Conservation (phyloP, 805 yeast species). For the Myxozyma lipomycoides region DNA sequence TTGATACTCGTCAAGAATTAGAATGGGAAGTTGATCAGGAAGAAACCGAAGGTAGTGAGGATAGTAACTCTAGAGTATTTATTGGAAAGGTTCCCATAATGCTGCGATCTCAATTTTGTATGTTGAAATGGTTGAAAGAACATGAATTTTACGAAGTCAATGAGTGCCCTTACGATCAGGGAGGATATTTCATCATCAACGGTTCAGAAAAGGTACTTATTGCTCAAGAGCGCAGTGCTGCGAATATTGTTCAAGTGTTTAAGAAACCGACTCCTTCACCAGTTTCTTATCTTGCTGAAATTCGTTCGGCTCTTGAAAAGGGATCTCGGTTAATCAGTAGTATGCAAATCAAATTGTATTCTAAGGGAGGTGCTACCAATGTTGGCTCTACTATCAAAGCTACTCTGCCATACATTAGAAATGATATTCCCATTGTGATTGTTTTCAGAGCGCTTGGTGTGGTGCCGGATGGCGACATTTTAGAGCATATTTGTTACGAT, state of each 20-base stretch:
- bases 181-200: constrained; percentile 96
- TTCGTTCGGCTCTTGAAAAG: constrained; percentile 92
- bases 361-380: constrained; percentile 64
- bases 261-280: constrained; percentile 97
- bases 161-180: constrained; percentile 99
- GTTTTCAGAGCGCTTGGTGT: constrained; percentile 97
- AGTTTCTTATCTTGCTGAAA: constrained; percentile 91
- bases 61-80: constrained; percentile 73
- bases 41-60: constrained; percentile 53
- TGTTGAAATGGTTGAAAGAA: constrained; percentile 82
- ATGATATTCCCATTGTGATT: constrained; percentile 94
- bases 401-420: constrained; percentile 91
- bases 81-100: constrained; percentile 97
- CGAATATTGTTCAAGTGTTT: constrained; percentile 97
- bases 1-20: constrained; percentile 48
- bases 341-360: constrained; percentile 87
- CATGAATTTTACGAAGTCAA: constrained; percentile 91
- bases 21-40: constrained; percentile 56
- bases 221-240: constrained; percentile 98
- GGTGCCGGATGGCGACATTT: constrained; percentile 97
- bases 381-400: constrained; percentile 89
- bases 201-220: constrained; percentile 97
- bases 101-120: constrained; percentile 95
- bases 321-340: constrained; percentile 93
- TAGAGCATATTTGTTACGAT: constrained; percentile 97